phyloP scores from a whole-genome alignment of 1,284 basidiomycete genomes.

The Coniophora puteana region DNA sequence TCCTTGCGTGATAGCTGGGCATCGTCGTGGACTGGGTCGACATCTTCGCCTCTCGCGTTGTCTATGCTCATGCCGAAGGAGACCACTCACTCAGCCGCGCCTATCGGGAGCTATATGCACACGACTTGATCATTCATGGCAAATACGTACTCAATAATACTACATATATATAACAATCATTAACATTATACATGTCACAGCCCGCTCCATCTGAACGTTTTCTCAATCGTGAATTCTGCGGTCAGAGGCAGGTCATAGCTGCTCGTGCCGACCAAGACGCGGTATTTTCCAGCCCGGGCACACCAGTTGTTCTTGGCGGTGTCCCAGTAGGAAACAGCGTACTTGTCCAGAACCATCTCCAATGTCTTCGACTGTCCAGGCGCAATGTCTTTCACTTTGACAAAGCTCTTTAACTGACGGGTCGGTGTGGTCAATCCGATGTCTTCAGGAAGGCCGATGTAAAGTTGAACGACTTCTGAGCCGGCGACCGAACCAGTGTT shows the following conservation, averaged over 20 bases:
- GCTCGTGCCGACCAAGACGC: constrained; percentile 44
- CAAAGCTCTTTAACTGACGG: constrained; percentile 54
- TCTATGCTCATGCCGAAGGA: not conserved
- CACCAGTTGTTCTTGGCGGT: constrained; percentile 37
- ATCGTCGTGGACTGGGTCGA: constrained; percentile 3
- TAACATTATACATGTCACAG: constrained; percentile 22
- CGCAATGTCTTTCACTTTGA: constrained; percentile 42
- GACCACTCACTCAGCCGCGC: not conserved
- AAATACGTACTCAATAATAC: not conserved
- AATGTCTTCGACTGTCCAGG: constrained; percentile 37
- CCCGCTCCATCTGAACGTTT: constrained; percentile 45
- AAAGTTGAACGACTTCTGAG: constrained; percentile 62
- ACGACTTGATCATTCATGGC: not conserved
- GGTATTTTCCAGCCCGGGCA: constrained; percentile 41
- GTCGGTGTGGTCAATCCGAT: constrained; percentile 47
- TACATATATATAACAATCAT: not conserved
- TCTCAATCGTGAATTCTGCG: constrained; percentile 33
- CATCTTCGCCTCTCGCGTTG: not conserved
- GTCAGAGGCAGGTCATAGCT: constrained; percentile 40
- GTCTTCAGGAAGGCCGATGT: constrained; percentile 51
- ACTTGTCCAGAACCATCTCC: constrained; percentile 47
- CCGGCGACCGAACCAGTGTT: constrained; percentile 53
- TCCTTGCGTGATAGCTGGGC: constrained; percentile 24
- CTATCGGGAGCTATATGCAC: not conserved
- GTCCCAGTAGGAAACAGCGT: constrained; percentile 58